Evolutionary conservation across 371 early-diverging fungal species (phyloP).

Genomic region (Syncephalis plumigaleata): DNA sequence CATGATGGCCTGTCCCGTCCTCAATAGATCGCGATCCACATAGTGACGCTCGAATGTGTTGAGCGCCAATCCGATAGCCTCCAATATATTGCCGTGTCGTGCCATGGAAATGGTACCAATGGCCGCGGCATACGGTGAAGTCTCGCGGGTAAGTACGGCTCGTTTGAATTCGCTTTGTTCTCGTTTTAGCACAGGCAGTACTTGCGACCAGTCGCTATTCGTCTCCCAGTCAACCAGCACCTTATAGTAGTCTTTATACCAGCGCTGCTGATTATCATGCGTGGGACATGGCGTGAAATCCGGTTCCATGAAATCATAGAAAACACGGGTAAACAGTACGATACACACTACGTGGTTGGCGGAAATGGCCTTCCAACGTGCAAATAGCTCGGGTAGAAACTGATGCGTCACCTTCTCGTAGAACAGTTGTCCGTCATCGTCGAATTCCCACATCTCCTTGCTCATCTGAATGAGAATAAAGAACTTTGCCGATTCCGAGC

Average conservation of each 20-base stretch:
- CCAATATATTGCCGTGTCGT: conserved; percentile 81
- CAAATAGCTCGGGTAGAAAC: conserved; percentile 79
- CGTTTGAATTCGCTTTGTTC: conserved; percentile 68
- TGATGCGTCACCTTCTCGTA: conserved; percentile 81
- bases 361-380: conserved; percentile 62
- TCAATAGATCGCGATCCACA: conserved; percentile 79
- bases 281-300: conserved; percentile 25
- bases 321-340: conserved; percentile 78
- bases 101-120: conserved; percentile 55
- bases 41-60: conserved; percentile 88
- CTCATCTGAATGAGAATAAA: conserved; percentile 92
- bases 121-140: conserved; percentile 25
- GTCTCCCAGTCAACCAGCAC: conserved; percentile 89
- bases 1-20: conserved; percentile 85
- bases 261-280: conserved; percentile 20
- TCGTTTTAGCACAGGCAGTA: conserved; percentile 47
- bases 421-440: conserved; percentile 85
- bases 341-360: conserved; percentile 94
- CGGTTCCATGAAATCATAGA: conserved; percentile 37
- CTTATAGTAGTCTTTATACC: conserved; percentile 85
- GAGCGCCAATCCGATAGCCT: conserved; percentile 86
- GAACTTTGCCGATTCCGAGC: conserved; percentile 86
- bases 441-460: conserved; percentile 93
- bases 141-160: conserved; percentile 45
- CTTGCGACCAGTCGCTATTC: conserved; percentile 65